Percentiles rank a stretch among this genome's conserved stretches.
These are phyloP conservation scores for Aspergillus amoenus DNA, from an alignment of 2,329 filamentous ascomycete genomes.

Conservation along the genomic window DNA sequence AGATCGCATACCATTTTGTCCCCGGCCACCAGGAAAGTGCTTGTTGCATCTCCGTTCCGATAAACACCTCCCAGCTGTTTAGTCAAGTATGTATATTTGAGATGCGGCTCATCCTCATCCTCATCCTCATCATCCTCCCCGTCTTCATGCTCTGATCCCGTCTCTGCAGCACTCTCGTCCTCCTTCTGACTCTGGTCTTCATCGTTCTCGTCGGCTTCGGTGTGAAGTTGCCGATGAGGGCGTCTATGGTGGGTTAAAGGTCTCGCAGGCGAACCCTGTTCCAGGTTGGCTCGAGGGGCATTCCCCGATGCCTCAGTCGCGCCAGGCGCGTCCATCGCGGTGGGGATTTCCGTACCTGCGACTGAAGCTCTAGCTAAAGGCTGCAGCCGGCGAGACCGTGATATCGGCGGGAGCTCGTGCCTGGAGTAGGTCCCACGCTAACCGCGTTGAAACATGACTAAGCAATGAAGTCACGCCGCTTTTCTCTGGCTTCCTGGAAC, in stretches of 20 bases:
- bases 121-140: slow-evolving; percentile 75
- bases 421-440: slow-evolving; percentile 14
- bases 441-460: slow-evolving; percentile 8
- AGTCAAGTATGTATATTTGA: slow-evolving; percentile 90
- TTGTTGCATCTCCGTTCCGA: slow-evolving; percentile 92
- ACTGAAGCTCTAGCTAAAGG: slow-evolving; percentile 18
- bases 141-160: slow-evolving; percentile 50
- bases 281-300: slow-evolving; percentile 20
- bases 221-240: slow-evolving; percentile 1
- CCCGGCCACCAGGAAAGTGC: slow-evolving; percentile 82
- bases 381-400: slow-evolving; percentile 8
- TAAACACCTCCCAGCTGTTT: slow-evolving; percentile 78
- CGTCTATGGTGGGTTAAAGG: slow-evolving; percentile 3
- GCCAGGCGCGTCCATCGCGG: slow-evolving; percentile 41
- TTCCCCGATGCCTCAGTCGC: slow-evolving; percentile 28
- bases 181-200: slow-evolving; percentile 22
- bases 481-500: background rate
- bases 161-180: slow-evolving; percentile 25
- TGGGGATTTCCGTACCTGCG: slow-evolving; percentile 24
- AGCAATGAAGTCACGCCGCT: slow-evolving; percentile 6
- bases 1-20: slow-evolving; percentile 81
- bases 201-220: slow-evolving; percentile 12
- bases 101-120: slow-evolving; percentile 87
- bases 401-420: slow-evolving; percentile 14
- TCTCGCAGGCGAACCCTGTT: slow-evolving; percentile 17